phyloP scores from a whole-genome alignment of 2,329 filamentous ascomycete genomes.

The Fusarium sp. region DNA sequence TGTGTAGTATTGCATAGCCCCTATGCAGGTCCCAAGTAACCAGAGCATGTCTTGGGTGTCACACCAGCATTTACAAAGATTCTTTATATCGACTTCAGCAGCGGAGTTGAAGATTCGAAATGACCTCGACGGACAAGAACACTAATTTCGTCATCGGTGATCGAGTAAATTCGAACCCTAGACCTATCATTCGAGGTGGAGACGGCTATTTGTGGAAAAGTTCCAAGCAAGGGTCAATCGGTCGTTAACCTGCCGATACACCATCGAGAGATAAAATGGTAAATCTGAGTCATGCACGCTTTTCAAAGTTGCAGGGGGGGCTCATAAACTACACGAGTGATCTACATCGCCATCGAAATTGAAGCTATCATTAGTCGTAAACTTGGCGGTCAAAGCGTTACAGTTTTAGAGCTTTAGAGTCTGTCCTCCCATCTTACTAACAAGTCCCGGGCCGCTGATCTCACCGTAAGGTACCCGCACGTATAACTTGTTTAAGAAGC shows the following conservation, averaged over 20 bases:
- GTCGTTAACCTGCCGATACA: neutral
- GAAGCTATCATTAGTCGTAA: neutral
- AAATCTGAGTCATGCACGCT: neutral
- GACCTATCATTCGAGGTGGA: conserved; percentile 2
- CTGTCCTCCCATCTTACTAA: neutral
- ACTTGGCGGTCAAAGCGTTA: conserved; percentile 20
- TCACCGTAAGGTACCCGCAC: conserved; percentile 4
- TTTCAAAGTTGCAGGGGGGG: neutral
- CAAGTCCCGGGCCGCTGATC: conserved; percentile 11
- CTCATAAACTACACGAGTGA: neutral
- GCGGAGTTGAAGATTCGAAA: neutral
- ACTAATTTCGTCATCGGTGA: conserved; percentile 9
- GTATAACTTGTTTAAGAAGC: conserved; percentile 19
- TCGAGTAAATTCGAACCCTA: conserved; percentile 8
- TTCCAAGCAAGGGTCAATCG: neutral
- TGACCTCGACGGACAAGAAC: neutral
- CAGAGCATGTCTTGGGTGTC: neutral
- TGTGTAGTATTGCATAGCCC: conserved; percentile 1
- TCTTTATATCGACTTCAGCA: neutral
- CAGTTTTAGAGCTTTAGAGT: neutral
- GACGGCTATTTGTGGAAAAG: conserved; percentile 18
- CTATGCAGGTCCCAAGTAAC: neutral
- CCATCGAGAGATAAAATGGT: neutral
- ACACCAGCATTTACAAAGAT: neutral
- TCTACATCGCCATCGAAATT: neutral